These are phyloP conservation scores for Cucumis hystrix DNA, from an alignment of 306 rosid genomes.

Conservation along the genomic window DNA sequence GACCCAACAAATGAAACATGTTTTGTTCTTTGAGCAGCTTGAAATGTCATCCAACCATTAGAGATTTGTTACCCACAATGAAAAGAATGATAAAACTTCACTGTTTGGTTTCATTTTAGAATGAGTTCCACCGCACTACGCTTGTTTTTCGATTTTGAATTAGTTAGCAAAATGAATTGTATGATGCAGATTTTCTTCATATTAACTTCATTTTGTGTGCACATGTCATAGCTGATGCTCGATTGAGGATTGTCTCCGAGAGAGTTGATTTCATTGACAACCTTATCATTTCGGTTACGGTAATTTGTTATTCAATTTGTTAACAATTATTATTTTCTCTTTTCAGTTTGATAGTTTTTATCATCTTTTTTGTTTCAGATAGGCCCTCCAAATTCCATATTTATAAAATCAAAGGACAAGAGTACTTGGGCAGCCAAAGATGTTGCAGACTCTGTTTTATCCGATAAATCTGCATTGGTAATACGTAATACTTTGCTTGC, in stretches of 20 bases:
- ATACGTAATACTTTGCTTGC: slow-evolving; percentile 21
- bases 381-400: slow-evolving; percentile 76
- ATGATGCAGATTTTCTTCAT: background rate
- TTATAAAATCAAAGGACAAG: slow-evolving; percentile 64
- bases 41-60: background rate
- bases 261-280: slow-evolving; percentile 81
- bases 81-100: background rate
- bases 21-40: background rate
- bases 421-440: slow-evolving; percentile 78
- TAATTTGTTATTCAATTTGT: slow-evolving; percentile 24
- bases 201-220: slow-evolving; percentile 6
- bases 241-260: slow-evolving; percentile 86
- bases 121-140: background rate
- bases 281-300: slow-evolving; percentile 80
- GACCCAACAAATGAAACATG: background rate
- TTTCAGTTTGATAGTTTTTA: slow-evolving; percentile 21
- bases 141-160: background rate
- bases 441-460: slow-evolving; percentile 91
- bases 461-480: slow-evolving; percentile 94
- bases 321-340: background rate
- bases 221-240: slow-evolving; percentile 73
- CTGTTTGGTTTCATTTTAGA: background rate
- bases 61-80: background rate
- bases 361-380: slow-evolving; percentile 45
- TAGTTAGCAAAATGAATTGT: background rate